Evolutionary conservation across 345 rosid species (phyloP).

Genomic region (Cardamine resedifolia): DNA sequence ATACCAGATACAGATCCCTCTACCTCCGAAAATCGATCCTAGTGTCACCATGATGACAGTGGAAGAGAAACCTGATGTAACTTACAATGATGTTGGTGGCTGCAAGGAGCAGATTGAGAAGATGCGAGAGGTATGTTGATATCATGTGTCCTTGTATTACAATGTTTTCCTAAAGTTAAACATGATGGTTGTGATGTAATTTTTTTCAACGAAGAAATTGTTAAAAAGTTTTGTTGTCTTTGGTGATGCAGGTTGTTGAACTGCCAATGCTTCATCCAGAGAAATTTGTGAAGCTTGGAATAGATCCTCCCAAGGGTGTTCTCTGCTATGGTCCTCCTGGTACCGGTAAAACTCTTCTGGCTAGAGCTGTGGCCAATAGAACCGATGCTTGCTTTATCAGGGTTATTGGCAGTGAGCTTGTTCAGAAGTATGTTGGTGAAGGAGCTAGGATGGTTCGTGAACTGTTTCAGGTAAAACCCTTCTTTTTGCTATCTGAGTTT

Average conservation of each 20-base stretch:
- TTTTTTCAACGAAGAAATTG: background rate
- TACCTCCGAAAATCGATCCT: slow-evolving; percentile 99
- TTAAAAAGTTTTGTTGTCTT: background rate
- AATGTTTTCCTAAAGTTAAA: background rate
- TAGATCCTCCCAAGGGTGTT: slow-evolving; percentile 99
- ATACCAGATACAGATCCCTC: slow-evolving; percentile 95
- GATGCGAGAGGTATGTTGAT: slow-evolving; percentile 82
- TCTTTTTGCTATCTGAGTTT: background rate
- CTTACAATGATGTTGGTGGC: slow-evolving; percentile 97
- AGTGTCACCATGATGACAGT: slow-evolving; percentile 99
- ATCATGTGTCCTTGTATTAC: background rate
- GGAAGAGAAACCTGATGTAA: slow-evolving; percentile 98
- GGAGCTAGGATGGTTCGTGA: slow-evolving; percentile 99
- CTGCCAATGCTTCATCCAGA: slow-evolving; percentile 99
- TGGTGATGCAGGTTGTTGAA: slow-evolving; percentile 78
- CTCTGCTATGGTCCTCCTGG: slow-evolving; percentile 99
- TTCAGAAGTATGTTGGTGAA: slow-evolving; percentile 97
- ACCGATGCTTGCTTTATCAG: slow-evolving; percentile 99
- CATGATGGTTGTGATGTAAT: background rate
- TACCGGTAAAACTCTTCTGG: slow-evolving; percentile 90
- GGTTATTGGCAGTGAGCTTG: slow-evolving; percentile 98
- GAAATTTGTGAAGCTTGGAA: slow-evolving; percentile 98
- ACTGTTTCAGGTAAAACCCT: slow-evolving; percentile 70
- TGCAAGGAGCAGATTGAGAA: slow-evolving; percentile 98
- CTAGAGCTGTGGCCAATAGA: slow-evolving; percentile 98